Evolutionary conservation across 352 stramenopile genomes (phyloP).

Genomic region (Globisporangium yorkense): DNA sequence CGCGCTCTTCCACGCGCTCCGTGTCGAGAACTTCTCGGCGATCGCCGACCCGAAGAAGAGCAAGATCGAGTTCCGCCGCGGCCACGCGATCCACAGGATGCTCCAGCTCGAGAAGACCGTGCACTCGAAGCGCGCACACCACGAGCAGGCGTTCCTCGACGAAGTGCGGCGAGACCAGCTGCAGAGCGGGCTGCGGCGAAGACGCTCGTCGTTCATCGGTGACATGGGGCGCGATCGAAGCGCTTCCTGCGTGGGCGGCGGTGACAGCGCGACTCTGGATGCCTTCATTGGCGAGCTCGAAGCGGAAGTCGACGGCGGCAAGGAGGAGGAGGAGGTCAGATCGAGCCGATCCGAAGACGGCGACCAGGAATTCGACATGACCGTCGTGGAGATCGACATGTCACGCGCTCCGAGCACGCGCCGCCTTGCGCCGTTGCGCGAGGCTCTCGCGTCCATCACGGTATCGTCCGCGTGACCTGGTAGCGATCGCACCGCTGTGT

Average conservation of each 20-base stretch:
- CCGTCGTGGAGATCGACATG: conserved; percentile 14
- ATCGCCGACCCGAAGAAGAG: conserved; percentile 68
- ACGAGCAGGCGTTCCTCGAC: conserved; percentile 2
- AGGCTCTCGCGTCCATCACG: background rate
- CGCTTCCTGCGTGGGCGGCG: background rate
- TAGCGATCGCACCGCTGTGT: background rate
- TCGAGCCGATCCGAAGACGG: background rate
- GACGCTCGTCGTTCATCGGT: background rate
- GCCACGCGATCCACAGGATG: conserved; percentile 46
- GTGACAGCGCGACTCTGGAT: conserved; percentile 1
- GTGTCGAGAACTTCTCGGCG: conserved; percentile 42
- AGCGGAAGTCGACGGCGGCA: background rate
- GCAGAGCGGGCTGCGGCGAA: conserved; percentile 2
- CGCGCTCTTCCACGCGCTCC: conserved; percentile 26
- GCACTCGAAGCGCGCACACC: conserved; percentile 27
- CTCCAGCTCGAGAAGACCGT: conserved; percentile 65
- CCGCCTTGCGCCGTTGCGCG: conserved; percentile 11
- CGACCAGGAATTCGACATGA: conserved; percentile 16
- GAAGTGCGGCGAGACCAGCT: conserved; percentile 11
- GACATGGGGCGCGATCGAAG: background rate
- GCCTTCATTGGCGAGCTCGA: background rate
- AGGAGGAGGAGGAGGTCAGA: background rate
- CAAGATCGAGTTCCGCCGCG: conserved; percentile 73
- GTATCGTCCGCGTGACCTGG: background rate
- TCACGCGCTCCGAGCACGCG: conserved; percentile 2